These are phyloP conservation scores for Plantago elongata DNA, from an alignment of 257 asterid genomes.

Conservation along the genomic window DNA sequence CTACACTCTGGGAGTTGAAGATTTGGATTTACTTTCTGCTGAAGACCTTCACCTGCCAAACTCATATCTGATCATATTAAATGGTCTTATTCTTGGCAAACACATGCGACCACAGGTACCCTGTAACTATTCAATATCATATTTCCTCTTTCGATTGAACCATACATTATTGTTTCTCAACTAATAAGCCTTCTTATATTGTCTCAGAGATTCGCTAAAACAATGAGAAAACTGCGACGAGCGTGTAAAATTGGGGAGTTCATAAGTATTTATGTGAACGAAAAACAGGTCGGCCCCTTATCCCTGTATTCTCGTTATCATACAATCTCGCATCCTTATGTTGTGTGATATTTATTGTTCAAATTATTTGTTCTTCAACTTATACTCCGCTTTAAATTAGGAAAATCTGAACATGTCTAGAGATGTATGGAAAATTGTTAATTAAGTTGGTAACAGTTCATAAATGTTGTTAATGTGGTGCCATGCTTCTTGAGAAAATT, in stretches of 20 bases:
- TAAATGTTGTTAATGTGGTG: too few species aligned
- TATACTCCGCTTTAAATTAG: background rate
- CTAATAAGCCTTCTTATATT: constrained; percentile 17
- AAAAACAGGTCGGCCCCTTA: constrained; percentile 62
- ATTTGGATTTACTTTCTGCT: constrained; percentile 73
- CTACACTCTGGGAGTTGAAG: constrained; percentile 74
- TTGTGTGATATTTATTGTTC: background rate
- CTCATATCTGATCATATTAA: constrained; percentile 66
- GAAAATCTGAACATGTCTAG: background rate
- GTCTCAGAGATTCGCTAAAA: constrained; percentile 56
- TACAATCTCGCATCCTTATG: background rate
- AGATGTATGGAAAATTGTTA: too few species aligned
- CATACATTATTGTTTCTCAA: background rate
- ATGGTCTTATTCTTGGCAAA: constrained; percentile 95
- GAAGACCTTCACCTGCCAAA: constrained; percentile 91
- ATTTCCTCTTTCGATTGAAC: background rate
- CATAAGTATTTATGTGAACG: constrained; percentile 84
- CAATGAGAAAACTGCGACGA: constrained; percentile 83
- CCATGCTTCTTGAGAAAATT: background rate
- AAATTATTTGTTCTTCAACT: background rate
- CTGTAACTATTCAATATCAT: background rate
- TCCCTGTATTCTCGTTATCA: background rate
- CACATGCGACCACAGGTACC: constrained; percentile 79
- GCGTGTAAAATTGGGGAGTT: constrained; percentile 89
- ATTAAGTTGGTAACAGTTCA: too few species aligned